phyloP scores from a whole-genome alignment of 768 basidiomycete genomes.

The Rhizopogon vesiculosus region DNA sequence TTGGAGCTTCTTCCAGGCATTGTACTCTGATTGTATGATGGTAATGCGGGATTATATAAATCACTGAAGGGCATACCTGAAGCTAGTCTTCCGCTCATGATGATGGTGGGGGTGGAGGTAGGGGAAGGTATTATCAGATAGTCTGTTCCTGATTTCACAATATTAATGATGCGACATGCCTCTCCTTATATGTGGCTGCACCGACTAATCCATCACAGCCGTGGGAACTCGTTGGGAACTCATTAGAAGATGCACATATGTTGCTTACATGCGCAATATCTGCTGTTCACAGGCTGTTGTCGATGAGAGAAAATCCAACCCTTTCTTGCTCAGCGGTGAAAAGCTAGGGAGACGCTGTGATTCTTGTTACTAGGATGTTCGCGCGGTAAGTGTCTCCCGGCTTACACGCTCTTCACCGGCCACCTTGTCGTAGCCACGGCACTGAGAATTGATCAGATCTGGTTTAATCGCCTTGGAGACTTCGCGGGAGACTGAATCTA shows the following conservation, averaged over 20 bases:
- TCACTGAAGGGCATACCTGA: conserved; percentile 35
- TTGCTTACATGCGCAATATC: no score
- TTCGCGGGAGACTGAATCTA: neutral
- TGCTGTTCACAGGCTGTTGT: conserved; percentile 2
- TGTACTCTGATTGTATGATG: conserved; percentile 56
- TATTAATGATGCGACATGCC: neutral
- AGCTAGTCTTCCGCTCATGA: conserved; percentile 62
- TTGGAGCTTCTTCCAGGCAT: conserved; percentile 90
- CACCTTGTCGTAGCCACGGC: neutral
- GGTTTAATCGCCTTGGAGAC: neutral
- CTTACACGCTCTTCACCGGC: conserved; percentile 7
- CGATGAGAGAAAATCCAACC: conserved; percentile 17
- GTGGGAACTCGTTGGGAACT: conserved; percentile 26
- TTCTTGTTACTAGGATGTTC: conserved; percentile 1
- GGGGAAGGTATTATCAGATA: neutral
- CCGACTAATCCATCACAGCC: neutral
- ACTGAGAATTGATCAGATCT: neutral
- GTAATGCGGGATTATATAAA: neutral
- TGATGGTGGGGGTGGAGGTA: conserved; percentile 3
- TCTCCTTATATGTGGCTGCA: conserved; percentile 9
- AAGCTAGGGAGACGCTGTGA: conserved; percentile 2
- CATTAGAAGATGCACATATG: neutral
- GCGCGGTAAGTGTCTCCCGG: conserved; percentile 3
- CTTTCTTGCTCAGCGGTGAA: conserved; percentile 1
- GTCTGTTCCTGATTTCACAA: conserved; percentile 1